phyloP scores from a whole-genome alignment of 2,329 filamentous ascomycete species.

The Ambrosiella beaveri region DNA sequence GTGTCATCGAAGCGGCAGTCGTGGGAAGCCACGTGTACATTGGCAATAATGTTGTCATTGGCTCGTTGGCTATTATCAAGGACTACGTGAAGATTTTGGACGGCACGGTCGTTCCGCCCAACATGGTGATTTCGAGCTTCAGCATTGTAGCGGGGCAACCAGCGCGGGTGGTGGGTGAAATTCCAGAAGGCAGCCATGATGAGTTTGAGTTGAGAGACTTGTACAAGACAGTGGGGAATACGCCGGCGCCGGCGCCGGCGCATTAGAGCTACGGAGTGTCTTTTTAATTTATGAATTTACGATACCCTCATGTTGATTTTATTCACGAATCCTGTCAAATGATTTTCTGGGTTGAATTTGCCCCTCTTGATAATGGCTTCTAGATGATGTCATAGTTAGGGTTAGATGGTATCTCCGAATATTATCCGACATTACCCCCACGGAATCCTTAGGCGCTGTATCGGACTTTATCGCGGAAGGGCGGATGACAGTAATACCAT shows the following conservation, averaged over 20 bases:
- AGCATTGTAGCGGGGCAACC: constrained; percentile 77
- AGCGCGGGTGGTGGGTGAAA: constrained; percentile 63
- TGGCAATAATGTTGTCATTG: constrained; percentile 57
- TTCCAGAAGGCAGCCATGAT: constrained; percentile 52
- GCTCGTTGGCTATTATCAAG: constrained; percentile 80
- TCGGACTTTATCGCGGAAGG: background rate
- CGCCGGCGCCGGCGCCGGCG: constrained; percentile 24
- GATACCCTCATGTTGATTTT: background rate
- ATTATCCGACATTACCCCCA: background rate
- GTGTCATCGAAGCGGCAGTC: constrained; percentile 65
- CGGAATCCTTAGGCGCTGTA: too few species aligned
- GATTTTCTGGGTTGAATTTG: background rate
- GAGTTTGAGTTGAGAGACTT: constrained; percentile 46
- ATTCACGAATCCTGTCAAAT: background rate
- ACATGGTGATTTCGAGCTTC: constrained; percentile 86
- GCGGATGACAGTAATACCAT: background rate
- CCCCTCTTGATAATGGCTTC: background rate
- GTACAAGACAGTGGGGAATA: constrained; percentile 48
- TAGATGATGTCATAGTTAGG: background rate
- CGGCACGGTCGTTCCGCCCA: constrained; percentile 62
- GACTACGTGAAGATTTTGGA: constrained; percentile 83
- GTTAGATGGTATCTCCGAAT: background rate
- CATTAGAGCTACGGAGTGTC: constrained; percentile 1
- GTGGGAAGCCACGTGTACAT: constrained; percentile 79
- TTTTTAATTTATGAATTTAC: constrained; percentile 2